Conservation (phyloP, 331 rosid species). For the Telfairia occidentalis region DNA sequence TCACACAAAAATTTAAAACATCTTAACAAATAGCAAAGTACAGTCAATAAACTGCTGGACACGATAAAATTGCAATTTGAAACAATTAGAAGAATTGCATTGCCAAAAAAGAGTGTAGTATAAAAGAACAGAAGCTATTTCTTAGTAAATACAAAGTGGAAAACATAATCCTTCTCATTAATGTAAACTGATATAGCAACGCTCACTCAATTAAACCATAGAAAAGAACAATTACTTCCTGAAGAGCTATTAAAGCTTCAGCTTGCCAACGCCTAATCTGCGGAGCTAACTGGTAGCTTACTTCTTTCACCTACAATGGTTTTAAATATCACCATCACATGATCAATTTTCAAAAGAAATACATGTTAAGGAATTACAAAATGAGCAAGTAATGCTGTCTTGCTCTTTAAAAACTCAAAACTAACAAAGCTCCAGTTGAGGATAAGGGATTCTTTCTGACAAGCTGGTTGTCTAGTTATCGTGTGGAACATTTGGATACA, state of each 20-base stretch:
- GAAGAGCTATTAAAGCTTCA: conserved; percentile 18
- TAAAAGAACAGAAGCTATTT: background rate
- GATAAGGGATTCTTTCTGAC: background rate
- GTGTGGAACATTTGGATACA: background rate
- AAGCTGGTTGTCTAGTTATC: background rate
- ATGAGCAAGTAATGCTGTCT: background rate
- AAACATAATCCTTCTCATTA: background rate
- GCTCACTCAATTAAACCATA: background rate
- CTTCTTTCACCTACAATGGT: conserved; percentile 12
- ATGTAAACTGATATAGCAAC: background rate
- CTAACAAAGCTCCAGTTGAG: background rate
- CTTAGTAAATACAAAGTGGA: background rate
- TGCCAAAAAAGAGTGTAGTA: background rate
- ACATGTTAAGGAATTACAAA: background rate
- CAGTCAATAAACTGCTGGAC: background rate
- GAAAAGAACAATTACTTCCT: conserved; percentile 12
- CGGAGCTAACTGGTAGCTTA: conserved; percentile 18
- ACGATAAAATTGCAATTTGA: background rate
- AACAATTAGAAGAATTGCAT: background rate
- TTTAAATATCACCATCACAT: background rate
- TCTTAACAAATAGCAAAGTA: background rate
- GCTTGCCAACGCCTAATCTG: conserved; percentile 18
- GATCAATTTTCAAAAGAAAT: background rate
- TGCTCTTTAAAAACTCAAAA: background rate
- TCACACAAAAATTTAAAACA: background rate